A percentile compares a stretch with the other conserved stretches of the same genome.
Conservation (phyloP, 2,329 filamentous ascomycete species). For the Tolypocladium inflatum region DNA sequence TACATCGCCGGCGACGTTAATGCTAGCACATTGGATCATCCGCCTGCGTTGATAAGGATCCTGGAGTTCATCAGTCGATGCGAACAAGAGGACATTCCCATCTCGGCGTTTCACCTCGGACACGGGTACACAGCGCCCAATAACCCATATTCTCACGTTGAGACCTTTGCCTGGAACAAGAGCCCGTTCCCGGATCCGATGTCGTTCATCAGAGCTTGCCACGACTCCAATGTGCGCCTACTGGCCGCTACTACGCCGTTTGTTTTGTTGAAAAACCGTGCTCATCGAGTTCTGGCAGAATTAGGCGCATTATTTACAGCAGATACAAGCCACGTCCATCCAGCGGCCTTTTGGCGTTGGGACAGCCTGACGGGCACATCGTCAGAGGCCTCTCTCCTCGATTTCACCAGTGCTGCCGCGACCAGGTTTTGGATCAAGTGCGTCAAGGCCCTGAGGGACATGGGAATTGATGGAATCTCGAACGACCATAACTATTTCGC, state of each 20-base stretch:
- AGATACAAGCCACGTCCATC: constrained; percentile 42
- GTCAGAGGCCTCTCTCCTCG: constrained; percentile 61
- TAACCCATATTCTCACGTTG: too few species aligned
- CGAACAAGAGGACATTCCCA: too few species aligned
- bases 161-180: constrained; percentile 48
- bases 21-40: too few species aligned
- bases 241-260: constrained; percentile 69
- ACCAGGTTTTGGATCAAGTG: constrained; percentile 66
- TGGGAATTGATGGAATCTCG: constrained; percentile 66
- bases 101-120: too few species aligned
- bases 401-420: constrained; percentile 59
- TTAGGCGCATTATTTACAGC: constrained; percentile 50
- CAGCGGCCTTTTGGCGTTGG: constrained; percentile 57
- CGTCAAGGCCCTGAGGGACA: constrained; percentile 47
- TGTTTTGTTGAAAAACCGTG: constrained; percentile 55
- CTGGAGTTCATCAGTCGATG: too few species aligned
- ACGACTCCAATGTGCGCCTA: constrained; percentile 54
- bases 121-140: too few species aligned
- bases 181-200: constrained; percentile 61
- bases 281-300: constrained; percentile 49
- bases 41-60: too few species aligned
- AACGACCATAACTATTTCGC: constrained; percentile 74
- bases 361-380: constrained; percentile 60
- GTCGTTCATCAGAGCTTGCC: constrained; percentile 51
- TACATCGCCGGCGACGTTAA: too few species aligned